Evolutionary conservation across 345 rosid genomes (phyloP), one percentile per base, ranked within the genome.

Genomic region (Gossypium rotundifolium): DNA sequence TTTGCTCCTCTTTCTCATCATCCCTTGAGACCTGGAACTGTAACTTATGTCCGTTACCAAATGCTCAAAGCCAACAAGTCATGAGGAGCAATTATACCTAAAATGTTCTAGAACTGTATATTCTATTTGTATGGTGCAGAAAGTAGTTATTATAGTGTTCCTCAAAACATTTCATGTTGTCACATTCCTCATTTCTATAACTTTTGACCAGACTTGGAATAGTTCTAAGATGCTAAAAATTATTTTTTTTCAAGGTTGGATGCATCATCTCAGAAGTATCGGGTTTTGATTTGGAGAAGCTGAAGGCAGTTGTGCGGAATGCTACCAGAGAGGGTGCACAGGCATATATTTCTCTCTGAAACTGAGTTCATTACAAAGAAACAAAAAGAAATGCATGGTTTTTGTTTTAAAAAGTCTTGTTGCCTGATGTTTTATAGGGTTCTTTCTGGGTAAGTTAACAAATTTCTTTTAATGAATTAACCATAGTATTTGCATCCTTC

Each of bases 231-330:
- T 20, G 29, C 49, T 52, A 59, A 70, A 48, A 42, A 55, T 67
- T 27, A 66, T 17, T 62, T 5, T 22, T 79, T 79, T 70, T 16
- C 68, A 80, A 90, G 96, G 90, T 88, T 42, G 93, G 93, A 22
- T 84, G 90, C 85, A 77, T 87, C 75, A 79, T 81, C 77, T 71
- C 83, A 40, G 89, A 86, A 79, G 74, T 80, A 72, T 83, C 83
- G 18, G 91, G 84, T 81, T 79, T 72, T 75, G 83, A 88, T 73
- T 78, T 77, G 45, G 82, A 87, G 78, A 82, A 78, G n/a, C 71
- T 88, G 81, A 86, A 81, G 81, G 79, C 80, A 71, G 76, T 70
- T 72, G 78, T 87, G 48, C 65, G 53, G 79, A 79, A 74, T 73
- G 71, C 81, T 74, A 73, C 61, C 4, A 67, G 44, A 76, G 83